Base-by-base conservation (phyloP, 805 yeast species). In the Sungouiozyma ichnusensis region DNA sequence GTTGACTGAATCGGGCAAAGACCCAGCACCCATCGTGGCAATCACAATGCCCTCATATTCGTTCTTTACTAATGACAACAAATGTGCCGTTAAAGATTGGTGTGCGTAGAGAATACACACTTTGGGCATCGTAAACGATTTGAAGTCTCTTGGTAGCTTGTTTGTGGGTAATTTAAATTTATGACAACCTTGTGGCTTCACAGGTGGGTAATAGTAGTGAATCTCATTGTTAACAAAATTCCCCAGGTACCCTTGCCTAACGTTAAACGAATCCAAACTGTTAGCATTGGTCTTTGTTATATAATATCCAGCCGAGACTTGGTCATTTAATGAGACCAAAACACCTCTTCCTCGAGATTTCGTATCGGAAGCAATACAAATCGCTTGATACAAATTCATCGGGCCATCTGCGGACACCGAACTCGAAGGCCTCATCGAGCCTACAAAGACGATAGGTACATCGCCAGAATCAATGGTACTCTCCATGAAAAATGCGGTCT, bases 21-120 rank as follows among this genome's bases (percentile, higher is more conserved):
- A 75, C 1, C 86, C 86, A 1, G 85, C 83, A 32, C 86, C 86
- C 71, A 79, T 73, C 2, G 83, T 76, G 0, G 85, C 86, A 39
- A 79, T 62, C 1, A 80, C 77, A 14, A 80, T 54, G 5, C 85
- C 86, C 35, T 68, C 66, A 19, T 70, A 69, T 16, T 68, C 65
- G 24, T 68, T 67, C 7, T 73, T 66, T 0, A 74, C 69, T 14
- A 76, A 47, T 1, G 19, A 16, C 3, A 79, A 64, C 14, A 79
- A 44, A 37, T 64, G 64, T 29, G 73, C 64, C 42, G 74, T 69
- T 48, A 79, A 67, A 1, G 80, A 76, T 55, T 79, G 86, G 46
- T 77, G 79, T 37, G 73, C 78, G 53, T 74, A 79, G 4, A 79
- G 51, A 11, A 79, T 68, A n/a, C 73, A 64, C 6, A 79, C 80